Percentiles rank a stretch among this genome's conserved stretches.
phyloP scores from a whole-genome alignment of 2,329 filamentous ascomycete species.

The Cercospora janseana region DNA sequence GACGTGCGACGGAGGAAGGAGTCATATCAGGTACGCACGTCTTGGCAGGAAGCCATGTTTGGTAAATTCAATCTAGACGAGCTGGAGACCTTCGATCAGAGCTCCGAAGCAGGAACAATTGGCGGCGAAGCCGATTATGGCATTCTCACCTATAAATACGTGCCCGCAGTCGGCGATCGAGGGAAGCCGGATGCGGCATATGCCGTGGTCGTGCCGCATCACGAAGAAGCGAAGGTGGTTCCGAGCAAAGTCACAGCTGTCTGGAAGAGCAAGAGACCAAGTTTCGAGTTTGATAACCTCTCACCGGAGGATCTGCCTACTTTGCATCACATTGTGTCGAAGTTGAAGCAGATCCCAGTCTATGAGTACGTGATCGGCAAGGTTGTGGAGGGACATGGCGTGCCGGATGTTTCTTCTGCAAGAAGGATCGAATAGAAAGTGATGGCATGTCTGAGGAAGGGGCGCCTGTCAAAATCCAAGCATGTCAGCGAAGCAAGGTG shows the following conservation, averaged over 20 bases:
- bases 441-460: too few species aligned
- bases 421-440: neutral
- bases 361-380: neutral
- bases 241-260: neutral
- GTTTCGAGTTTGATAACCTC: neutral
- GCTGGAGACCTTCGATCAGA: slow-evolving; percentile 16
- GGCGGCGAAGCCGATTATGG: slow-evolving; percentile 22
- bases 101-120: neutral
- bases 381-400: slow-evolving; percentile 6
- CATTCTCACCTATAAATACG: slow-evolving; percentile 41
- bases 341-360: neutral
- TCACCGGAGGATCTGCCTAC: neutral
- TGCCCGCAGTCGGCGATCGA: slow-evolving; percentile 52
- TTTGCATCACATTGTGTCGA: neutral
- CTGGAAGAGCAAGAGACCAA: neutral
- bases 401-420: neutral
- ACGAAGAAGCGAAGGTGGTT: neutral
- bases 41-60: slow-evolving; percentile 23
- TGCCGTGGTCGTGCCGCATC: slow-evolving; percentile 1
- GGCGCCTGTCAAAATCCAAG: too few species aligned
- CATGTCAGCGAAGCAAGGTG: too few species aligned
- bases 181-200: neutral
- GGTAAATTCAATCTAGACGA: slow-evolving; percentile 19
- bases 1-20: slow-evolving; percentile 20
- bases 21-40: slow-evolving; percentile 18